Evolutionary conservation across 305 asterid genomes (phyloP), one percentile per base, ranked within the genome.

Genomic region (Fraxinus paxiana): DNA sequence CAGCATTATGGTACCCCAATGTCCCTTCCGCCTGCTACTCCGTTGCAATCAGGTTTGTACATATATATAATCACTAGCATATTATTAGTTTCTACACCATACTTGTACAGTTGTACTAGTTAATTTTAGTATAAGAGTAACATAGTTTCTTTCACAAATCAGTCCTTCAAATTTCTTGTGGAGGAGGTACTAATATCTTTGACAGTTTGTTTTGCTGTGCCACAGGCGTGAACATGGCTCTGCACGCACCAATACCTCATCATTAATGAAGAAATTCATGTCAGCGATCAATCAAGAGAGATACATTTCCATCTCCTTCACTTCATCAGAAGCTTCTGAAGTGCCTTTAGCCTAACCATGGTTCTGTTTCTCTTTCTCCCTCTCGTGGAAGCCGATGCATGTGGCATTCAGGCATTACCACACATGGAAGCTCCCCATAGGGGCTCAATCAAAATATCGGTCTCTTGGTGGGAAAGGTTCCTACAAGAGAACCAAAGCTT

Each of bases 131-230:
- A 17, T 17, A 54, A 54, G 65, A 54, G 26, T 54, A 54, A 54
- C 65, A 51, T n/a, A 54, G 26, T 54, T 17, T 54, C 65, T 54
- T 51, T 54, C 26, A 54, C 65, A 54, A 54, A 54, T 54, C 0
- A 3, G 3, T 17, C 24, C 18, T 54, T 18, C 18, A 54, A 17
- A 54, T 54, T 54, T 70, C 75, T 70, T 13, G 75, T 70, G 41
- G 75, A 9, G 43, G 85, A 81, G 83, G 71, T 90, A 88, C 98
- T 95, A 91, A 92, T 85, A 88, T 88, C 89, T 87, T 90, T 90
- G 97, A 91, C 97, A 95, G 98, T 95, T 84, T 91, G 95, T 83
- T 92, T 95, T 91, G 96, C 94, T 90, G 98, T 95, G 94, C 94
- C 93, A 72, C 98, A 95, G 99, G 99, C 97, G 85, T 94, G 86